Conservation (phyloP, 345 rosid species). For the Schrenkiella parvula region DNA sequence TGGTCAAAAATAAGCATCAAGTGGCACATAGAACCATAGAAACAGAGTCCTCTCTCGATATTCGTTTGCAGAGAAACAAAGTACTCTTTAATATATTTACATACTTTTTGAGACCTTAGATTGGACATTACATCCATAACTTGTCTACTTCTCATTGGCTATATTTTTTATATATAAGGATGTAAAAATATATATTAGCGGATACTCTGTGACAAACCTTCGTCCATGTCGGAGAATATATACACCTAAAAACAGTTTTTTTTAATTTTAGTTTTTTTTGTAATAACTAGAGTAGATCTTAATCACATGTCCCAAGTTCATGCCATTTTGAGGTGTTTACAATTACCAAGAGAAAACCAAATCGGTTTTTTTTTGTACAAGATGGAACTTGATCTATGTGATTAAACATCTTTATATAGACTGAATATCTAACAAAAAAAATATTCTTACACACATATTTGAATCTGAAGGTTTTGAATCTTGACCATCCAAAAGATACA, state of each 20-base stretch:
- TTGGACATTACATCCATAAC: constrained; percentile 12
- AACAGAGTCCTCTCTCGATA: constrained; percentile 19
- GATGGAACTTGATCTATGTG: neutral
- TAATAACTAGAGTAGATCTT: neutral
- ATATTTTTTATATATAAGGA: neutral
- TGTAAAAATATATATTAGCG: neutral
- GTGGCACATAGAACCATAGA: constrained; percentile 28
- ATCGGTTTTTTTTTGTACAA: neutral
- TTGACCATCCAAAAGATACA: no score
- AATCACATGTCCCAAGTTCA: neutral
- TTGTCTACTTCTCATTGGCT: constrained; percentile 33
- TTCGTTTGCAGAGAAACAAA: constrained; percentile 31
- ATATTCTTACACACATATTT: neutral
- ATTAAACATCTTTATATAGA: neutral
- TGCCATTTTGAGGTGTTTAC: neutral
- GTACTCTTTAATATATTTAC: constrained; percentile 3
- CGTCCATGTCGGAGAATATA: constrained; percentile 20
- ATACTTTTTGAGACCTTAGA: constrained; percentile 18
- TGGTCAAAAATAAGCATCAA: constrained; percentile 28
- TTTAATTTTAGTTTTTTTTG: no score
- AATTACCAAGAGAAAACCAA: neutral
- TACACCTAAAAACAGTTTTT: neutral
- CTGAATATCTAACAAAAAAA: no score
- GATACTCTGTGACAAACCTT: neutral
- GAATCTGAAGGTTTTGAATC: neutral